These are phyloP conservation scores for Entomortierella chlamydospora DNA, from an alignment of 192 early-diverging fungal species.

Conservation along the genomic window DNA sequence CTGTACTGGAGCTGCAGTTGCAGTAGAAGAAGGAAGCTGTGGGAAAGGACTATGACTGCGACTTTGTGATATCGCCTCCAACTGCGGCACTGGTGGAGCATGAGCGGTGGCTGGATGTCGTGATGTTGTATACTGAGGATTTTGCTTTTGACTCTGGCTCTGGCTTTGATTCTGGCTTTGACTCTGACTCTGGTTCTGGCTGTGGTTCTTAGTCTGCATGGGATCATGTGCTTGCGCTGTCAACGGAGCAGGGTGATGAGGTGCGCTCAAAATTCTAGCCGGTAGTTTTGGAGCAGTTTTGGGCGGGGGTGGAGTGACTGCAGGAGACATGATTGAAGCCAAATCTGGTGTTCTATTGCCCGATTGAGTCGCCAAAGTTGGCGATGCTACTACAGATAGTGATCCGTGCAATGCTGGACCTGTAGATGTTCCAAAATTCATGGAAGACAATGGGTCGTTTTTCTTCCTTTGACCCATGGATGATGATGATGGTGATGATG, in stretches of 20 bases:
- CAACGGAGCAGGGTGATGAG: neutral
- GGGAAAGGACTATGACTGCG: neutral
- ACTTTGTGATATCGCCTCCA: neutral
- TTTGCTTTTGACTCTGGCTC: neutral
- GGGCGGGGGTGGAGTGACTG: neutral
- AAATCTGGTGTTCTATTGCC: neutral
- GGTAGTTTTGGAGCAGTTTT: constrained; percentile 7
- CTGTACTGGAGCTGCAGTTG: neutral
- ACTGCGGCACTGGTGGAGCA: neutral
- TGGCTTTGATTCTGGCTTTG: neutral
- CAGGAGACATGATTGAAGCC: neutral
- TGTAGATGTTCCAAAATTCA: neutral
- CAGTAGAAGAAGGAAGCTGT: neutral
- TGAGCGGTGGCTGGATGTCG: neutral
- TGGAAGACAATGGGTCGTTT: neutral
- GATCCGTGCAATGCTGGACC: neutral
- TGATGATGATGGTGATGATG: neutral
- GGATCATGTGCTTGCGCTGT: neutral
- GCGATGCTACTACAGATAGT: neutral
- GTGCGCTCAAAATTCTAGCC: neutral
- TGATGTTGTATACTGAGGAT: neutral
- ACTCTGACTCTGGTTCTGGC: neutral
- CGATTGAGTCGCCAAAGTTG: neutral
- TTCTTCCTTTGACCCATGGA: neutral
- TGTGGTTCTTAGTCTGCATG: no score